Evolutionary conservation across 2,329 filamentous ascomycete species (phyloP).

Genomic region (Talaromyces sp.): DNA sequence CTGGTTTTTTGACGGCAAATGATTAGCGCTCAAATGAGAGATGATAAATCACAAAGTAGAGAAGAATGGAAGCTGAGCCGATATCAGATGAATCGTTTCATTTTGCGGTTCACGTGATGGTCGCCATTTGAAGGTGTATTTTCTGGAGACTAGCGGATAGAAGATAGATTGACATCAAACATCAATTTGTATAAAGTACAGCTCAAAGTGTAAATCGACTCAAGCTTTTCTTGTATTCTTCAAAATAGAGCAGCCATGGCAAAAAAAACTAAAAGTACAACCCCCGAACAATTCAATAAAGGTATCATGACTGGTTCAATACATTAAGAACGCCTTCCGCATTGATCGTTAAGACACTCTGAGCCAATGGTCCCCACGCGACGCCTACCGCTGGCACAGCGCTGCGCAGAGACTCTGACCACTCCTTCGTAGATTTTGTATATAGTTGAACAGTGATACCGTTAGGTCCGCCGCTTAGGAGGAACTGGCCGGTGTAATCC

Average conservation of each 20-base stretch:
- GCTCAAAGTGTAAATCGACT: too few relatives aligned
- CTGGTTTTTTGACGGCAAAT: neutral
- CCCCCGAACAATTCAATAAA: constrained; percentile 19
- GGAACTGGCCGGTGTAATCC: constrained; percentile 94
- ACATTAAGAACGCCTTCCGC: constrained; percentile 71
- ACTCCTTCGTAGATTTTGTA: constrained; percentile 78
- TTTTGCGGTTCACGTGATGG: neutral
- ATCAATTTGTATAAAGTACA: neutral
- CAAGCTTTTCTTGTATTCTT: constrained; percentile 1
- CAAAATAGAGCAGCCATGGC: neutral
- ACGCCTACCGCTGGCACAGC: constrained; percentile 70
- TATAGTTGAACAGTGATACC: constrained; percentile 88
- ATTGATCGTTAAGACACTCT: constrained; percentile 71
- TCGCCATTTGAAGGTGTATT: neutral
- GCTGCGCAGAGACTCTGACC: constrained; percentile 79
- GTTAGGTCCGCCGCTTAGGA: constrained; percentile 74
- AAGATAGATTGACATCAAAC: neutral
- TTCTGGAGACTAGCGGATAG: neutral
- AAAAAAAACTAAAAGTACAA: constrained; percentile 24
- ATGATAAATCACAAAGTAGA: neutral
- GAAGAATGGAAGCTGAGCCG: neutral
- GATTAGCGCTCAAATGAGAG: neutral
- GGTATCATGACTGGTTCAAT: constrained; percentile 54
- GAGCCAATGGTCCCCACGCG: constrained; percentile 72
- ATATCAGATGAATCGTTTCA: neutral